These are phyloP conservation scores for Malus hybrid DNA, from an alignment of 331 rosid species.

Conservation along the genomic window DNA sequence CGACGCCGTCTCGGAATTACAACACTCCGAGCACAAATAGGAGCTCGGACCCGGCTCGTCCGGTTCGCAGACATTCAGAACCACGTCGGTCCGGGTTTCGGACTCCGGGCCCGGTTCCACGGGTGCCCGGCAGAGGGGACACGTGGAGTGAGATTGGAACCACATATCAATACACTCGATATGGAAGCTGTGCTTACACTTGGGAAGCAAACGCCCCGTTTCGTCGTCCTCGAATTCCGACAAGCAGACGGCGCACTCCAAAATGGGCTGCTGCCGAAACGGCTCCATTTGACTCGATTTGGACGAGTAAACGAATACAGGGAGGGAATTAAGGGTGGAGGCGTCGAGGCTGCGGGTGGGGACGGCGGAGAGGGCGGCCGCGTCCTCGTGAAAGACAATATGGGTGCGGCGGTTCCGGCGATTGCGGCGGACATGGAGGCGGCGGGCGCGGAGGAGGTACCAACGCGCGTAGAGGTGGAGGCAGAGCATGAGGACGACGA, in stretches of 20 bases:
- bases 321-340: conserved; percentile 43
- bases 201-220: conserved; percentile 60
- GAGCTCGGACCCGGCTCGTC: conserved; percentile 35
- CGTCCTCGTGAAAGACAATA: conserved; percentile 40
- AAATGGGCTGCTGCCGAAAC: background rate
- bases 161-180: conserved; percentile 80
- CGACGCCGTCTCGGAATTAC: conserved; percentile 19
- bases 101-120: conserved; percentile 32
- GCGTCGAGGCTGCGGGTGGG: conserved; percentile 44
- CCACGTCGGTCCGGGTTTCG: conserved; percentile 12
- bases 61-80: conserved; percentile 11
- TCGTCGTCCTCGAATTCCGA: conserved; percentile 66
- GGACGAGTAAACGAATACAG: conserved; percentile 45
- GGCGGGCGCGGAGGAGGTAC: conserved; percentile 54
- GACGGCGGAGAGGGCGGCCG: background rate
- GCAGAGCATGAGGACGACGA: conserved; percentile 53
- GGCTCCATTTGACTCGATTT: conserved; percentile 6
- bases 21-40: conserved; percentile 29
- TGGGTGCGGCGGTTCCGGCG: conserved; percentile 13
- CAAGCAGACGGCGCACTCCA: conserved; percentile 78
- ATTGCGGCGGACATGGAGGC: conserved; percentile 34
- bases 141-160: conserved; percentile 73
- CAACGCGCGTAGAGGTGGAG: conserved; percentile 88
- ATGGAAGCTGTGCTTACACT: conserved; percentile 67
- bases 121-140: conserved; percentile 64